Evolutionary conservation across 2,329 filamentous ascomycete species (phyloP).

Genomic region (Hortaea sp.): DNA sequence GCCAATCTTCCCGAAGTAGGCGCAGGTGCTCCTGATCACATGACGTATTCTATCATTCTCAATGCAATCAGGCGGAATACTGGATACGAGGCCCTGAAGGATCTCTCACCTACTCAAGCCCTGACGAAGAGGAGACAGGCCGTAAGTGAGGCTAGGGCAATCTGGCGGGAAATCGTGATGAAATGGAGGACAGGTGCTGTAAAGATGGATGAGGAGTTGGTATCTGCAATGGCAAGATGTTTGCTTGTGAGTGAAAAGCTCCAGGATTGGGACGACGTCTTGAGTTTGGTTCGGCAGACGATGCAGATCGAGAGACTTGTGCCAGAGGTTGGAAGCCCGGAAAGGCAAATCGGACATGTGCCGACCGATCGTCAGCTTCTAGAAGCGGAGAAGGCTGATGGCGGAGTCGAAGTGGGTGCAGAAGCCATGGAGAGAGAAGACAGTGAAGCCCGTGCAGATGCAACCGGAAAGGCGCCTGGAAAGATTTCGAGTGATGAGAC

Average conservation of each 20-base stretch:
- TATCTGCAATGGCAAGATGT: slow-evolving; percentile 70
- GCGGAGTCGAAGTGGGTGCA: slow-evolving; percentile 7
- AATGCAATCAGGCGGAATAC: slow-evolving; percentile 55
- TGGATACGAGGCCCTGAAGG: slow-evolving; percentile 11
- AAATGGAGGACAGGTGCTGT: slow-evolving; percentile 66
- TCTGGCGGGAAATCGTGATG: slow-evolving; percentile 74
- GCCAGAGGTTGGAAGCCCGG: slow-evolving; percentile 24
- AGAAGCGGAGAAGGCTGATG: background rate
- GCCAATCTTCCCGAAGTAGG: slow-evolving; percentile 59
- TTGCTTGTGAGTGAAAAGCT: slow-evolving; percentile 54
- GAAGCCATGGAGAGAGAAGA: background rate
- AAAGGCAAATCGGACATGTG: slow-evolving; percentile 20
- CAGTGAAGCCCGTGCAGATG: background rate
- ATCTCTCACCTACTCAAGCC: slow-evolving; percentile 18
- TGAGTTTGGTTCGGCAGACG: slow-evolving; percentile 69
- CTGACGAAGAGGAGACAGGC: slow-evolving; percentile 31
- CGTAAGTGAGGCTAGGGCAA: slow-evolving; percentile 56
- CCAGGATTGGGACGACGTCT: slow-evolving; percentile 58
- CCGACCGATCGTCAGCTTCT: slow-evolving; percentile 7
- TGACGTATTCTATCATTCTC: slow-evolving; percentile 76
- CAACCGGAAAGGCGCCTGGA: background rate
- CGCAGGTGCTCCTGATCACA: slow-evolving; percentile 52
- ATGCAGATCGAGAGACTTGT: slow-evolving; percentile 60
- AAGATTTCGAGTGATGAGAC: slow-evolving; percentile 11
- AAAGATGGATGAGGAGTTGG: slow-evolving; percentile 65